Evolutionary conservation across 169 alveolate genomes (phyloP), one percentile per base, ranked within the genome.

Genomic region (Plasmodium vivax): DNA sequence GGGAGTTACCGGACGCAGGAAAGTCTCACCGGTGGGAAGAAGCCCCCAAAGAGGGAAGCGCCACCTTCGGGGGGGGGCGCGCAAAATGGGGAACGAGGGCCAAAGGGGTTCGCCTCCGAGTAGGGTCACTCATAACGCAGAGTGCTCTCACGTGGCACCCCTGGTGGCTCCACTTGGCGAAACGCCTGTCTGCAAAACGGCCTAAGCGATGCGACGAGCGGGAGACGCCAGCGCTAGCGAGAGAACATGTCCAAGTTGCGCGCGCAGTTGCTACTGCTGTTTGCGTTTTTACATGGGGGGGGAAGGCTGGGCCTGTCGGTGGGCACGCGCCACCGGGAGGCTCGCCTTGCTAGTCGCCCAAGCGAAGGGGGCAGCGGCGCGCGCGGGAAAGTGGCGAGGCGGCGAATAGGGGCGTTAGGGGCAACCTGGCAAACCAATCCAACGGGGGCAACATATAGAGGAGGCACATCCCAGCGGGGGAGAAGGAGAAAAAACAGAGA

Each of bases 241-340:
- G 43, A 84, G 83, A 84, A 71, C 41, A 84, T 84, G 84, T 71
- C 32, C 30, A 84, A 72, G 56, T 68, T 84, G 30, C 51, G n/a
- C 12, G 56, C 51, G 45, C 34, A n/a, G 51, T 51, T 51, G 34
- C 47, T 84, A 36, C 30, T 84, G 32, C 32, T 84, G 36, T 30
- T 41, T 38, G 72, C 77, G 10, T 84, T 84, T 45, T 68, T 84
- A 84, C 73, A 36, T 45, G 54, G 54, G 32, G 73, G 92, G 38
- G 38, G 75, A 84, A 72, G 73, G 16, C 10, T 27, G 27, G 23
- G 6, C 27, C 16, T 6, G 47, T 23, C 68, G n/a, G 74, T 84
- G 75, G 77, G 45, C 27, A 19, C 45, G n/a, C 12, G 27, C 34
- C 82, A 34, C 43, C 38, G 27, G 83, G 84, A 34, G 34, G 6